Conservation (phyloP, 2,329 filamentous ascomycete species). For the Fusarium vanettenii region DNA sequence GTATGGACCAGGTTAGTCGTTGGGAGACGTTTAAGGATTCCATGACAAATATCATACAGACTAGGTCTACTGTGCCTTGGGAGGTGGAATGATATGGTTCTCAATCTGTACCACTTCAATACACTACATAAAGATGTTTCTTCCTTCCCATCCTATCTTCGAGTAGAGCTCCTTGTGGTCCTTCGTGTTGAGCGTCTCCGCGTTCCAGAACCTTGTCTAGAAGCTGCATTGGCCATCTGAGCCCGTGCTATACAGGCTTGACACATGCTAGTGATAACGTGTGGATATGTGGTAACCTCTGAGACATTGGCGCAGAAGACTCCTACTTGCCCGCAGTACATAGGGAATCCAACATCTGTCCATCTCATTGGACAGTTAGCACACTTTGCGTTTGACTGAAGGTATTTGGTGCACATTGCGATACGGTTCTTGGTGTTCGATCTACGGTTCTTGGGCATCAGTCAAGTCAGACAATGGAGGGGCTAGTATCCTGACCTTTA, state of each 20-base stretch:
- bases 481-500: neutral
- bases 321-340: neutral
- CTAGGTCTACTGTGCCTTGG: neutral
- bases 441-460: too few relatives aligned
- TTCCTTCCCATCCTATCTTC: neutral
- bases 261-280: neutral
- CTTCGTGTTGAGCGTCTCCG: neutral
- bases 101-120: neutral
- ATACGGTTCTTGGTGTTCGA: too few relatives aligned
- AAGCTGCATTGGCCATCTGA: neutral
- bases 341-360: neutral
- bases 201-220: neutral
- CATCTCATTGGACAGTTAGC: neutral
- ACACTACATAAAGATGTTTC: neutral
- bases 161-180: neutral
- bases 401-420: too few relatives aligned
- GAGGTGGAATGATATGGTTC: neutral
- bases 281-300: neutral
- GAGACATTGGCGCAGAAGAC: neutral
- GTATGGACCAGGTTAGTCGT: neutral
- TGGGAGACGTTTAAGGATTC: neutral
- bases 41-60: neutral
- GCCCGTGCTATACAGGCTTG: neutral
- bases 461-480: too few relatives aligned
- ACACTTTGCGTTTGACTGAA: too few relatives aligned